Evolutionary conservation across 148 eudicot genomes (phyloP), one percentile per base, ranked within the genome.

Genomic region (Persicaria tinctoria): DNA sequence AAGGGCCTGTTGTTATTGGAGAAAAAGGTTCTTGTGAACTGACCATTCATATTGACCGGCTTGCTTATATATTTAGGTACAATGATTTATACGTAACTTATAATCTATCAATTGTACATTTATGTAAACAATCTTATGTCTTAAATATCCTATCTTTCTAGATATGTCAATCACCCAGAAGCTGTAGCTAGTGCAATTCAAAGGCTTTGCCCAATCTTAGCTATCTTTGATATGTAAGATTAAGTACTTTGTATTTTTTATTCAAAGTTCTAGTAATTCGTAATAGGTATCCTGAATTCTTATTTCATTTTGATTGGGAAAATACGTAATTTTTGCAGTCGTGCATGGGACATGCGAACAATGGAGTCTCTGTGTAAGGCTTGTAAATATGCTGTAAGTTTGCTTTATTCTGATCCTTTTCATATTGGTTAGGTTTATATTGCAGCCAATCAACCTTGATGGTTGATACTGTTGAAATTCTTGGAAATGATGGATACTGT

Each of bases 341-440:
- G 99, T 80, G 97, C 99, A 56, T 96, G 99, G 99, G 99, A 96
- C 78, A 92, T 86, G 91, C 84, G 95, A 77, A 89, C 97, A 27
- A 96, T 96, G 99, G 99, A 96, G 83, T 89, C 99, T 41, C 95
- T 96, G 76, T 96, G 99, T 76, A 90, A 93, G 79, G 97, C 97
- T 57, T 96, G 99, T 85, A 96, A 96, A 89, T 85, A 96, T 87
- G 97, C 99, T 62, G 99, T 96, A 87, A 96, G 99, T 90, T 76
- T 74, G 45, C 55, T 76, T 20, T 71, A 71, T 32, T 72, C 47
- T 75, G 74, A 46, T 68, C 68, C n/a, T 73, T 68, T 47, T 38
- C 69, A 66, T 66, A 41, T 64, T 64, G 5, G 11, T 66, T 38
- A 38, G 70, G n/a, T 66, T 66, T 64, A 13, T 14, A 4, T 64